Conservation (phyloP, 2,329 filamentous ascomycete genomes). For the Alternaria triticina region DNA sequence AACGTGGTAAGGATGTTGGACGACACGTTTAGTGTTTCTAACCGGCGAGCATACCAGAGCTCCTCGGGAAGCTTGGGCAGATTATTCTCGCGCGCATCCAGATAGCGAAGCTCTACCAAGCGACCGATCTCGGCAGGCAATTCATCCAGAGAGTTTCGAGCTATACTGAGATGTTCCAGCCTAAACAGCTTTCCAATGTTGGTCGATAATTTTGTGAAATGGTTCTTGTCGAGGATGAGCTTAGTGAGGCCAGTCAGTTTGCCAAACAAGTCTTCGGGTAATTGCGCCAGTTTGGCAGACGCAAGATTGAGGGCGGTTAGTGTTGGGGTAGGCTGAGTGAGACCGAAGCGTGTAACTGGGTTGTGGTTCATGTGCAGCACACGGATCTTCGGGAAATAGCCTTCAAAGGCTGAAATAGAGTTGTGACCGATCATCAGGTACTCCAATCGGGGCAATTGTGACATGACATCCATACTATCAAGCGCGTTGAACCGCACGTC, state of each 20-base stretch:
- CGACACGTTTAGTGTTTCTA: constrained; percentile 92
- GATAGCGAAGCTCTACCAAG: constrained; percentile 78
- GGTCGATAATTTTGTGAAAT: constrained; percentile 86
- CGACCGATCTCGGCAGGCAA: constrained; percentile 89
- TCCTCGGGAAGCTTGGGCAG: constrained; percentile 86
- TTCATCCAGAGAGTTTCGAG: constrained; percentile 85
- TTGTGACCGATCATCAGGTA: constrained; percentile 92
- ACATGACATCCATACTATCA: constrained; percentile 85
- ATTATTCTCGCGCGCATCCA: constrained; percentile 94
- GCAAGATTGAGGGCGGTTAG: constrained; percentile 88
- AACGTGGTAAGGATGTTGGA: constrained; percentile 92
- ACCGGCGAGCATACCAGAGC: constrained; percentile 90
- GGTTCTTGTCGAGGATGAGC: constrained; percentile 90
- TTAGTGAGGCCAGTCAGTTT: constrained; percentile 88
- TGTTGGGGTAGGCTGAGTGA: constrained; percentile 77
- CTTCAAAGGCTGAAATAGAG: constrained; percentile 85
- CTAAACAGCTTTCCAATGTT: constrained; percentile 83
- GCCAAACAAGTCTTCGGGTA: constrained; percentile 84
- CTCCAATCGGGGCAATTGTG: constrained; percentile 83
- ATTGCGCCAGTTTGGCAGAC: constrained; percentile 86
- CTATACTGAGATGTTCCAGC: constrained; percentile 91
- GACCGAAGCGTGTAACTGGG: constrained; percentile 90
- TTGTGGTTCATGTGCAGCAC: constrained; percentile 92
- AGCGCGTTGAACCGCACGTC: constrained; percentile 95
- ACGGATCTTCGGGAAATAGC: constrained; percentile 83